phyloP scores from a whole-genome alignment of 352 stramenopile species.

The Phytophthora quininea region DNA sequence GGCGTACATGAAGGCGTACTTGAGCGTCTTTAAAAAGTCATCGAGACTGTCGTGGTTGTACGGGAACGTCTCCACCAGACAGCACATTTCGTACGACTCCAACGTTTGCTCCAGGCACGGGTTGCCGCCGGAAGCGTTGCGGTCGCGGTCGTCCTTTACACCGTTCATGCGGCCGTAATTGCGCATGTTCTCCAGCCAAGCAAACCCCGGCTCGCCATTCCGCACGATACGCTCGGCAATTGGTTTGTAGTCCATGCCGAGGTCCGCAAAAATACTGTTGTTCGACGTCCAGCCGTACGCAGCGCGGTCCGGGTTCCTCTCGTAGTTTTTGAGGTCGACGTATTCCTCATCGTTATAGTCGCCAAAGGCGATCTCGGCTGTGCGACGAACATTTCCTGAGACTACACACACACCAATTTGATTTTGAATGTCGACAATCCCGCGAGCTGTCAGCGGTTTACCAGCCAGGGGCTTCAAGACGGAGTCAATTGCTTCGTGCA shows the following conservation, averaged over 20 bases:
- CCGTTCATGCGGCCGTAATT: slow-evolving; percentile 91
- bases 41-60: slow-evolving; percentile 82
- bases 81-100: slow-evolving; percentile 95
- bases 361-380: slow-evolving; percentile 94
- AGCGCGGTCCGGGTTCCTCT: slow-evolving; percentile 87
- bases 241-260: slow-evolving; percentile 93
- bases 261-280: slow-evolving; percentile 92
- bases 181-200: slow-evolving; percentile 96
- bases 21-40: slow-evolving; percentile 89
- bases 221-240: slow-evolving; percentile 84
- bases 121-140: slow-evolving; percentile 86
- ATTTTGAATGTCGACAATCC: slow-evolving; percentile 95
- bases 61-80: slow-evolving; percentile 94
- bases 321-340: slow-evolving; percentile 93
- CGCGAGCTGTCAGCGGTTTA: slow-evolving; percentile 58
- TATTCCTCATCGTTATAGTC: slow-evolving; percentile 88
- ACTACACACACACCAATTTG: slow-evolving; percentile 91
- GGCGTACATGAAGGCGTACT: slow-evolving; percentile 91
- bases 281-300: slow-evolving; percentile 94
- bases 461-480: slow-evolving; percentile 62
- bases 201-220: slow-evolving; percentile 93
- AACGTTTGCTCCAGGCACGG: slow-evolving; percentile 92
- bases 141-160: slow-evolving; percentile 80
- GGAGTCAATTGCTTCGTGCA: slow-evolving; percentile 72
- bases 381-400: slow-evolving; percentile 92